Evolutionary conservation across 441 rosid genomes (phyloP).

Genomic region (Erodium trifolium): DNA sequence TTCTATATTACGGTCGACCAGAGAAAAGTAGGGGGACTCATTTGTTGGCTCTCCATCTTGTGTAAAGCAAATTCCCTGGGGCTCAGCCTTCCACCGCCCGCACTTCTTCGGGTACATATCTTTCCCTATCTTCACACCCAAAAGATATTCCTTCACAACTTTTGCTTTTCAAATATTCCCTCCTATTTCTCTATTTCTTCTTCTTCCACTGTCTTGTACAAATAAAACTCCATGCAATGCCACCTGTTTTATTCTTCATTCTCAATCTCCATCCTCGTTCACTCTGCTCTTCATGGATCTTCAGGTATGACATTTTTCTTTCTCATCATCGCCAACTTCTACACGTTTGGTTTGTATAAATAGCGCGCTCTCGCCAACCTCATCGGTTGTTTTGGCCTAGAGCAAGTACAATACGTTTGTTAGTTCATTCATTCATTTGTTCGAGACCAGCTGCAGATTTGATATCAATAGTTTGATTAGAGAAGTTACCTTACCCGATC

Average conservation of each 20-base stretch:
- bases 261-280: constrained; percentile 25
- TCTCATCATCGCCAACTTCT: neutral
- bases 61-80: constrained; percentile 37
- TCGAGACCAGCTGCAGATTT: too few relatives aligned
- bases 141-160: constrained; percentile 57
- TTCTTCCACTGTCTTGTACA: too few relatives aligned
- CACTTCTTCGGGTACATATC: too few relatives aligned
- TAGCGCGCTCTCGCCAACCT: too few relatives aligned
- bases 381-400: too few relatives aligned
- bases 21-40: too few relatives aligned
- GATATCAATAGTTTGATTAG: too few relatives aligned
- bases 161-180: constrained; percentile 54
- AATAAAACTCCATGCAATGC: constrained; percentile 36
- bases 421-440: too few relatives aligned
- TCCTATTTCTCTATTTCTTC: constrained; percentile 6
- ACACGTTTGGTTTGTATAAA: too few relatives aligned
- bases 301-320: constrained; percentile 32
- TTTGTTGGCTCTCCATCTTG: neutral
- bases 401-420: too few relatives aligned
- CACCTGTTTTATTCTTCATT: constrained; percentile 25
- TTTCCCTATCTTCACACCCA: neutral
- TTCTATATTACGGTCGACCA: too few relatives aligned
- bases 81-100: constrained; percentile 7
- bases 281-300: constrained; percentile 23
- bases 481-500: too few relatives aligned